Evolutionary conservation across 192 early-diverging fungal species (phyloP).

Genomic region (Podochytrium sp.): DNA sequence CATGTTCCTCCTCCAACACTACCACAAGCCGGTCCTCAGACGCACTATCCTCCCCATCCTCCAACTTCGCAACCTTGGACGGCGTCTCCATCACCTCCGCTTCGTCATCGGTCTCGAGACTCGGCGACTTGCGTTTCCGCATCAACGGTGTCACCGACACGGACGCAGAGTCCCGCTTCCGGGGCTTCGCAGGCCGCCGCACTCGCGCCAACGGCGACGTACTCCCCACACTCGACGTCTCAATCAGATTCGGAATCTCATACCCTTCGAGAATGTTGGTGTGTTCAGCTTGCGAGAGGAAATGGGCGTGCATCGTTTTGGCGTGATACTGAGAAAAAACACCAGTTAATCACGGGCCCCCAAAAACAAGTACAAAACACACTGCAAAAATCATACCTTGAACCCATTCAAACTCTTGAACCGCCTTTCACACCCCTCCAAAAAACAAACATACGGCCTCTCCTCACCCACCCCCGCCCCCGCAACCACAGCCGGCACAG

Average conservation of each 20-base stretch:
- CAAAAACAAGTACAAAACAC: background rate
- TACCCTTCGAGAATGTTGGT: background rate
- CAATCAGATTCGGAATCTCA: conserved; percentile 15
- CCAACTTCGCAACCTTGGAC: background rate
- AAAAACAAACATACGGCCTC: conserved; percentile 62
- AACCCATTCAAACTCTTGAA: conserved; percentile 96
- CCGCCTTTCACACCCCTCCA: conserved; percentile 83
- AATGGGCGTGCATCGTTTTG: background rate
- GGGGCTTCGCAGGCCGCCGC: no score
- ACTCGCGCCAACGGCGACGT: no score
- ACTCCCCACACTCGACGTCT: no score
- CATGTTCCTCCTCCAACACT: background rate
- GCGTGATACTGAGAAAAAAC: conserved; percentile 21
- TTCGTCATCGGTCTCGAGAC: background rate
- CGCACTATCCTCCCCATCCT: background rate
- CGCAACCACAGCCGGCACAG: background rate
- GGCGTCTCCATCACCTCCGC: background rate
- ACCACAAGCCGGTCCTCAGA: no score
- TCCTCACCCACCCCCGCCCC: conserved; percentile 1
- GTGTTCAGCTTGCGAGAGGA: conserved; percentile 12
- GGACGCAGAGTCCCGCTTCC: no score
- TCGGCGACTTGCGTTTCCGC: background rate
- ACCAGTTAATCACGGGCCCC: background rate
- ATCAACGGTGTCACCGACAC: background rate
- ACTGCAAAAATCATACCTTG: conserved; percentile 44